These are phyloP conservation scores for Leccinum broughii DNA, from an alignment of 768 basidiomycete genomes.

Conservation along the genomic window DNA sequence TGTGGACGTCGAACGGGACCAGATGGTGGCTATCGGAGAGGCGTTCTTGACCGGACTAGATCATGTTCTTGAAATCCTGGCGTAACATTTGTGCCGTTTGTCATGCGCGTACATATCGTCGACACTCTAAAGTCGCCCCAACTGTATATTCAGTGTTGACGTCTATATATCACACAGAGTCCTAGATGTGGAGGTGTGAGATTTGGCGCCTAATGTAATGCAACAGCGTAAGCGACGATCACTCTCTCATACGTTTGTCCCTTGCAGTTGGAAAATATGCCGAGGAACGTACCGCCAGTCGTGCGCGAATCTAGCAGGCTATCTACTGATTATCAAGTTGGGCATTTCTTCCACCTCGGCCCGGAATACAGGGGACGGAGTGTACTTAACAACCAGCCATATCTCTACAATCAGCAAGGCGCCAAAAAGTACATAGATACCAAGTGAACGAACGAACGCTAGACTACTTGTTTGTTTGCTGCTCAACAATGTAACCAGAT, in stretches of 20 bases:
- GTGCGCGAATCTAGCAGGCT: too few species aligned
- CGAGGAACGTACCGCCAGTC: too few species aligned
- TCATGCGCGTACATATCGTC: not conserved
- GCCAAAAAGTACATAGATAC: too few species aligned
- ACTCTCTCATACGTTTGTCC: too few species aligned
- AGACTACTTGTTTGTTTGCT: not conserved
- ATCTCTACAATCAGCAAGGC: too few species aligned
- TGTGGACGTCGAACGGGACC: constrained; percentile 4
- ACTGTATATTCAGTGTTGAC: not conserved
- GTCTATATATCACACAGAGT: not conserved
- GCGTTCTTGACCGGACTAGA: constrained; percentile 17
- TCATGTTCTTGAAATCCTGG: constrained; percentile 13
- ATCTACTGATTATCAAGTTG: too few species aligned
- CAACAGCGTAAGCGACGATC: too few species aligned
- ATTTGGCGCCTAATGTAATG: not conserved
- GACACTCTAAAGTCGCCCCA: not conserved
- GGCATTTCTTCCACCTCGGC: too few species aligned
- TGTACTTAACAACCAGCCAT: too few species aligned
- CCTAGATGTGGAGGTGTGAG: not conserved
- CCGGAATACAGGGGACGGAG: too few species aligned
- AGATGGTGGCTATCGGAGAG: constrained; percentile 10
- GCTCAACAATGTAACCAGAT: not conserved
- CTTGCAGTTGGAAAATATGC: too few species aligned
- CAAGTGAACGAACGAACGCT: not conserved
- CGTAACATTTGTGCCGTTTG: constrained; percentile 1